These are phyloP conservation scores for Macadamia tetraphylla DNA, from an alignment of 164 flowering plant species.

Conservation along the genomic window DNA sequence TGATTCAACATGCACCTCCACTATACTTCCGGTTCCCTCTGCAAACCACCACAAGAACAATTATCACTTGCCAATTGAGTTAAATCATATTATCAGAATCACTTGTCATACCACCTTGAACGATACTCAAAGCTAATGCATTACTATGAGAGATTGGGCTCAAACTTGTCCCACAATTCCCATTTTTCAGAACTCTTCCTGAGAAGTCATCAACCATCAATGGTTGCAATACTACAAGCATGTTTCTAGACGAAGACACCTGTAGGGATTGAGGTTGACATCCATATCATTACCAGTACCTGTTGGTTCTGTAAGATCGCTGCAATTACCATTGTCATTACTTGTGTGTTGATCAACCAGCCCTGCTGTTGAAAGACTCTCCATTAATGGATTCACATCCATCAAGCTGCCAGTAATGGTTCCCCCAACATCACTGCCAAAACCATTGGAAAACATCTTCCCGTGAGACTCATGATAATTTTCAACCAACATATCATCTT, in stretches of 20 bases:
- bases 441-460: no score
- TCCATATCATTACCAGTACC: background rate
- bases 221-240: conserved; percentile 5
- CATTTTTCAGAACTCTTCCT: background rate
- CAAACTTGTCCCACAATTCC: background rate
- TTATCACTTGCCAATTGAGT: background rate
- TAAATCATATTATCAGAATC: no score
- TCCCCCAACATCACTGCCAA: conserved; percentile 7
- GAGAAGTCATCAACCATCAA: background rate
- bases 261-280: background rate
- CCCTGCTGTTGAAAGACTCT: background rate
- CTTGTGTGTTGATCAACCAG: background rate
- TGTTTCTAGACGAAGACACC: no score
- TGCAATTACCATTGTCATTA: conserved; percentile 7
- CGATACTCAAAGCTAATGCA: background rate
- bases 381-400: conserved; percentile 11
- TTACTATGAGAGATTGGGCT: no score
- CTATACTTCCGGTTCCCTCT: background rate
- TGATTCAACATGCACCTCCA: background rate
- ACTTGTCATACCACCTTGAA: background rate
- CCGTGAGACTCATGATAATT: background rate
- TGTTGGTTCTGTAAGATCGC: conserved; percentile 2
- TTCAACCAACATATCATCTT: conserved; percentile 1
- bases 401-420: conserved; percentile 6
- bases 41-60: background rate